Percentiles rank a stretch among this genome's conserved stretches.
phyloP scores from a whole-genome alignment of 1,139 yeast genomes.

The Candida tropicalis region DNA sequence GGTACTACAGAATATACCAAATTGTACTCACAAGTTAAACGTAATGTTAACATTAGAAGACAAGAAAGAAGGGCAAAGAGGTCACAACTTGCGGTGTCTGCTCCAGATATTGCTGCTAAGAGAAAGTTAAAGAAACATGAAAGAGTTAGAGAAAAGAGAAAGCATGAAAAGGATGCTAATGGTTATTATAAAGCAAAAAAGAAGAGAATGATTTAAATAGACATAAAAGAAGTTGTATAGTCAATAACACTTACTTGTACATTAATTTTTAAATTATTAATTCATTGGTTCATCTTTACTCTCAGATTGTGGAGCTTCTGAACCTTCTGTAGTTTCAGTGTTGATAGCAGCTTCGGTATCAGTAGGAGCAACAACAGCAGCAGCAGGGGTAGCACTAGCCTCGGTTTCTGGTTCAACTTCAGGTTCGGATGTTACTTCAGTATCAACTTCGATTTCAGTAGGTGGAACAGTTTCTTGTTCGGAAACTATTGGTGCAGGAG shows the following conservation, averaged over 20 bases:
- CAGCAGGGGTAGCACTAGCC: no score
- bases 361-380: background rate
- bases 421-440: no score
- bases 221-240: no score
- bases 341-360: background rate
- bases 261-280: background rate
- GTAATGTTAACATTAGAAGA: slow-evolving; percentile 61
- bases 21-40: slow-evolving; percentile 65
- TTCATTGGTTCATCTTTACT: background rate
- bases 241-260: no score
- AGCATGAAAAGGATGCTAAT: slow-evolving; percentile 70
- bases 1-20: slow-evolving; percentile 76
- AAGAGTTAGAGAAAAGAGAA: slow-evolving; percentile 75
- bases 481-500: no score
- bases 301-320: slow-evolving; percentile 1
- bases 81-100: slow-evolving; percentile 73
- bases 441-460: no score
- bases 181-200: slow-evolving; percentile 74
- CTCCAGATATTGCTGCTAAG: slow-evolving; percentile 81
- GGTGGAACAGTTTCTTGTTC: no score
- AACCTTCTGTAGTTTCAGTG: background rate
- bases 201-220: slow-evolving; percentile 25
- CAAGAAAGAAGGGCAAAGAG: slow-evolving; percentile 75
- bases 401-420: no score
- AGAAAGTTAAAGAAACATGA: slow-evolving; percentile 77